phyloP scores from a whole-genome alignment of 768 basidiomycete genomes.

The Amylocystis lapponica region DNA sequence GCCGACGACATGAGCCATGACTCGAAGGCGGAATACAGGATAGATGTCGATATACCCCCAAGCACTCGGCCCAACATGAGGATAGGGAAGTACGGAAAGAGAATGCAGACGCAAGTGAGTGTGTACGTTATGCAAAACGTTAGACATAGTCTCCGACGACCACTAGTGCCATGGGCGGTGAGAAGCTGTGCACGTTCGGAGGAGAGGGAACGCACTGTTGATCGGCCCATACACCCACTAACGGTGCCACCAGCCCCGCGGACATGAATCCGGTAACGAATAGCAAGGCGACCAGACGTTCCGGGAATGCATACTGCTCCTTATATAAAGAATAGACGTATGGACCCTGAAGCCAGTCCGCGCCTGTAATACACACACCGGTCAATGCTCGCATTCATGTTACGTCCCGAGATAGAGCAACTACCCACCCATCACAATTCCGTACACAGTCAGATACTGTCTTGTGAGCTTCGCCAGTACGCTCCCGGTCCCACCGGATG shows the following conservation, averaged over 20 bases:
- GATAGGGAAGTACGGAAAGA: conserved; percentile 49
- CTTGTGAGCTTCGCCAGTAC: conserved; percentile 21
- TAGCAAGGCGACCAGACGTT: conserved; percentile 58
- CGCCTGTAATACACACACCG: conserved; percentile 34
- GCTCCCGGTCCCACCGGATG: neutral
- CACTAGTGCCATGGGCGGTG: conserved; percentile 35
- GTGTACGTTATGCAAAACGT: conserved; percentile 66
- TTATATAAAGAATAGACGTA: conserved; percentile 72
- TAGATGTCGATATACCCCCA: conserved; percentile 69
- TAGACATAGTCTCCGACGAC: conserved; percentile 63
- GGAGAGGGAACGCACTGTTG: conserved; percentile 46
- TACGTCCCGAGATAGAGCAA: neutral
- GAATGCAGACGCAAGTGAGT: conserved; percentile 53
- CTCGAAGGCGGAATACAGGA: conserved; percentile 72
- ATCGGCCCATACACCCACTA: conserved; percentile 76
- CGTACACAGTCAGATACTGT: conserved; percentile 64
- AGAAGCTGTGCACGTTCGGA: neutral
- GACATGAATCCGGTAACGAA: conserved; percentile 77
- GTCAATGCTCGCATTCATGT: conserved; percentile 1
- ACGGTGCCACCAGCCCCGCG: conserved; percentile 61
- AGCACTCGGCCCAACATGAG: conserved; percentile 59
- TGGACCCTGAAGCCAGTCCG: conserved; percentile 78
- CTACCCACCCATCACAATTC: conserved; percentile 63
- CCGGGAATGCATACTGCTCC: conserved; percentile 60
- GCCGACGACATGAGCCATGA: conserved; percentile 71